Evolutionary conservation across 495 filamentous ascomycete species (phyloP), one percentile per base, ranked within the genome.

Genomic region (Aspergillus homomorphus): DNA sequence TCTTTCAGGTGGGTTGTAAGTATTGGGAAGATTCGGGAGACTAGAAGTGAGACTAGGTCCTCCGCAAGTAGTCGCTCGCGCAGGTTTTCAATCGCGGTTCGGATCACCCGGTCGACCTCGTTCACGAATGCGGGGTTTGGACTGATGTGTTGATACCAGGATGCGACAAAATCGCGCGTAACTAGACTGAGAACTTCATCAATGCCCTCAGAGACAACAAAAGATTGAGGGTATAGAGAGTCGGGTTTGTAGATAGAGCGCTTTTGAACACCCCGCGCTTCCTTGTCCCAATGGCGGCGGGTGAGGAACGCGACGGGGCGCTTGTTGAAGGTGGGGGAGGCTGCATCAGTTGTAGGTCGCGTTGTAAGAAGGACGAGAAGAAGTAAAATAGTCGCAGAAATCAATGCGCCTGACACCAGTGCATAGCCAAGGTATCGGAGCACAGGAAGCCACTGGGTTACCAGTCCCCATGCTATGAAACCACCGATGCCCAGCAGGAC

Each of bases 91-190:
- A 97, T 74, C n/a, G 90, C 90, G 59, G 80, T 77, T 45, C 94
- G 85, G 57, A 96, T 82, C 2, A 84, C 78, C 53, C 81, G 84
- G 69, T 98, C 94, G 42, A 96, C 86, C 72, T 96, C 89, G 66
- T 94, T 87, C 38, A 83, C 70, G 65, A 99, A 98, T 3, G 78
- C 81, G 1, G 87, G 86, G 65, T 88, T 90, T 43, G 80, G 82
- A 70, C 89, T 96, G 69, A 99, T 96, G 62, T 84, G 83, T 10
- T 79, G 78, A 69, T 97, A 97, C 94, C 94, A 99, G 12, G 87
- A 87, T 33, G 80, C 82, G 41, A 99, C 82, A 68, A 96, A 96
- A 68, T 97, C 92, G 45, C 91, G 83, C 48, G 89, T 77, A 53
- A 96, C 82, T 38, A 89, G 77, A 22, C 87, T 82, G 33, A 99